These are phyloP conservation scores for Colletotrichum gloeosporioides DNA, from an alignment of 2,329 filamentous ascomycete species.

Conservation along the genomic window DNA sequence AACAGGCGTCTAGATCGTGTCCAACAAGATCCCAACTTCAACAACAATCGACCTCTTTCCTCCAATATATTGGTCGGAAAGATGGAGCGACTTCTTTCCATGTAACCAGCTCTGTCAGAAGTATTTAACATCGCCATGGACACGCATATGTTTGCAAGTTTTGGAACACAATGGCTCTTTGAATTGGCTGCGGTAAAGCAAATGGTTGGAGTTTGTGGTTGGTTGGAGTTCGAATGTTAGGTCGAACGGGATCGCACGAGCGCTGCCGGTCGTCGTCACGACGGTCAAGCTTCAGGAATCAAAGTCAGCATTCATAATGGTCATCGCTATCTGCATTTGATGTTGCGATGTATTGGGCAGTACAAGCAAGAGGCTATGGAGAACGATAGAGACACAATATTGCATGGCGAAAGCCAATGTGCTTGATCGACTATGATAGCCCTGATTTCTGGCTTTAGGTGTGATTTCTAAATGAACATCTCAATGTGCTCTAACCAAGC, in stretches of 20 bases:
- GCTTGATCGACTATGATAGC: not conserved
- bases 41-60: not conserved
- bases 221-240: not conserved
- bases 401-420: not conserved
- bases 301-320: accelerated
- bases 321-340: not conserved
- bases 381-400: not conserved
- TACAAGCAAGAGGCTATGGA: accelerated
- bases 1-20: not conserved
- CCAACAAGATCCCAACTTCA: accelerated
- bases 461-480: not conserved
- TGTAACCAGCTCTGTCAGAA: not conserved
- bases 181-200: too few relatives aligned
- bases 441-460: not conserved
- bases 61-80: not conserved
- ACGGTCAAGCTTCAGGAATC: accelerated
- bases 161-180: too few relatives aligned
- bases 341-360: not conserved
- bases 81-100: too few relatives aligned
- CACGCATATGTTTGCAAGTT: not conserved
- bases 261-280: accelerated
- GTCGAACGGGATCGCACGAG: accelerated
- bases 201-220: too few relatives aligned
- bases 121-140: not conserved
- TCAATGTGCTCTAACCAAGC: not conserved